phyloP scores from a whole-genome alignment of 345 rosid genomes.

The Turnera subulata region DNA sequence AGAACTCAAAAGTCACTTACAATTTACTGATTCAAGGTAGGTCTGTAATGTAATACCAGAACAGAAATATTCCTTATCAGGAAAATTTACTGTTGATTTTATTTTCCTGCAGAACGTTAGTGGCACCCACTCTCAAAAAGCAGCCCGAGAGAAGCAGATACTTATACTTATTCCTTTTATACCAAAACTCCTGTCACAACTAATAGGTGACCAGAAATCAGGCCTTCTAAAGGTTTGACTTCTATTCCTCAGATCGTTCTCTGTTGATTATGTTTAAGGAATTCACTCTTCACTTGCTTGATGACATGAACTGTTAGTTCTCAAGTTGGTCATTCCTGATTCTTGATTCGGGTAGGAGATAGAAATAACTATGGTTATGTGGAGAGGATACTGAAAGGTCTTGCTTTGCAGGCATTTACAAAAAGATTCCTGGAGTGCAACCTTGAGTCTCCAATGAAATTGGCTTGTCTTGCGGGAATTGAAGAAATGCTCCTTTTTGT shows the following conservation, averaged over 20 bases:
- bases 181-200: conserved; percentile 55
- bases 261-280: neutral
- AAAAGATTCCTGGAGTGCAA: conserved; percentile 52
- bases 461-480: conserved; percentile 55
- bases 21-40: neutral
- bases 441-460: conserved; percentile 55
- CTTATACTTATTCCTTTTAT: conserved; percentile 51
- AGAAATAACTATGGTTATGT: too few species aligned
- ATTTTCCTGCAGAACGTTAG: conserved; percentile 40
- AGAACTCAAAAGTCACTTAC: neutral
- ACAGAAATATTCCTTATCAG: neutral
- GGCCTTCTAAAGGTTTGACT: conserved; percentile 67
- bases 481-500: conserved; percentile 74
- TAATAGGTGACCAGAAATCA: conserved; percentile 45
- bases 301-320: conserved; percentile 2
- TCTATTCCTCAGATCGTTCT: conserved; percentile 4
- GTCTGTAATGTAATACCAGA: neutral
- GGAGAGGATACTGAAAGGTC: neutral
- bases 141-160: conserved; percentile 41
- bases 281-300: conserved; percentile 10
- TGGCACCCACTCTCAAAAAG: conserved; percentile 36
- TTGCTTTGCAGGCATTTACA: conserved; percentile 71
- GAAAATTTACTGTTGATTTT: too few species aligned
- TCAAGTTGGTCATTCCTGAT: conserved; percentile 2
- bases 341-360: neutral